These are phyloP conservation scores for Talaromyces borbonicus DNA, from an alignment of 495 filamentous ascomycete genomes.

Conservation along the genomic window DNA sequence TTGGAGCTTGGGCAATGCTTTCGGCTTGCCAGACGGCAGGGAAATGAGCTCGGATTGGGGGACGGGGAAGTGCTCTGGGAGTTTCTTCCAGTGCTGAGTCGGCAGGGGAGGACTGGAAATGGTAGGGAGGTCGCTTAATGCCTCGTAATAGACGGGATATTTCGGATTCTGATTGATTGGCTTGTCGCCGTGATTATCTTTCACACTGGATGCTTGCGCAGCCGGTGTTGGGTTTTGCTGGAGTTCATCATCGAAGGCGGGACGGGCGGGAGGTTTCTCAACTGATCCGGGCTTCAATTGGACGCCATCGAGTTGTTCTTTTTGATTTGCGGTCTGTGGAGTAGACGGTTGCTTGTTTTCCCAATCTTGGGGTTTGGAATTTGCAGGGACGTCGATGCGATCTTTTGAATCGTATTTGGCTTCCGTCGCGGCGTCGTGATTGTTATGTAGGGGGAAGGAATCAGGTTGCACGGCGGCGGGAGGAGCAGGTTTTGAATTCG, in stretches of 20 bases:
- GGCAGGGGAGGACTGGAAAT: too few relatives aligned
- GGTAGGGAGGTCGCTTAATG: neutral
- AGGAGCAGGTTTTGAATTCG: neutral
- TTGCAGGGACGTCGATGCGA: neutral
- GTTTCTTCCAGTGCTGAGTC: constrained; percentile 58
- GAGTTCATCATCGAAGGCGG: neutral
- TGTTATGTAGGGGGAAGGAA: neutral
- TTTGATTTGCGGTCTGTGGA: neutral
- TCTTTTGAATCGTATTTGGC: neutral
- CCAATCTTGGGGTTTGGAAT: neutral
- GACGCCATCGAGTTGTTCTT: neutral
- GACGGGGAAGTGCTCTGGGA: constrained; percentile 65
- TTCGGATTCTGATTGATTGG: constrained; percentile 5
- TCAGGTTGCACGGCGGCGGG: neutral
- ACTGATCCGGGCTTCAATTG: neutral
- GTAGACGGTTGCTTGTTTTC: neutral
- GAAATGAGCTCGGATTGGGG: constrained; percentile 56
- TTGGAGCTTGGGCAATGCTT: constrained; percentile 68
- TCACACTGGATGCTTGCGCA: neutral
- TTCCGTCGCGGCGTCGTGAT: neutral
- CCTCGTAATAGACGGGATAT: neutral
- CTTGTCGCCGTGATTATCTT: neutral
- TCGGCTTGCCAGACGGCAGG: constrained; percentile 61
- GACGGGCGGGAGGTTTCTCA: neutral
- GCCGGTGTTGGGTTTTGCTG: neutral